Base-by-base conservation (phyloP, 352 stramenopile species). In the Pythium monospermum region DNA sequence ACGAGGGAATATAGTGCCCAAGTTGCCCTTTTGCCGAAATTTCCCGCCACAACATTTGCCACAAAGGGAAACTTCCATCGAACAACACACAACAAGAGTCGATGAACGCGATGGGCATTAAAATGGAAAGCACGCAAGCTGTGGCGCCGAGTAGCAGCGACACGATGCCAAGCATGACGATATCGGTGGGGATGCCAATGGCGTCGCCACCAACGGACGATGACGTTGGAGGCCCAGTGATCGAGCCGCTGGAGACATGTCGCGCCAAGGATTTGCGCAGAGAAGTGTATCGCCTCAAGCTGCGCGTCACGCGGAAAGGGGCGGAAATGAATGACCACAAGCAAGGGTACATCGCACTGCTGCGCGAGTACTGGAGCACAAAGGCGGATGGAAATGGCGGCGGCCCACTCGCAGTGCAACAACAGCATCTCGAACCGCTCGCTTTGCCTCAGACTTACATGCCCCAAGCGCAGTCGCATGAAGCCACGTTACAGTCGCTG, bases 211-310 rank as follows among this genome's bases (percentile, higher is more conserved):
- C 26, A 11, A 11, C 30, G 13, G 53, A 49, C 19, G 42, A 26
- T 4, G 37, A 27, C 10, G 21, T 16, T 13, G 22, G 10, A 10
- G 16, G n/a, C 19, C 38, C 33, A 8, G 15, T 79, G 40, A 25
- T 45, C 1, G 69, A 79, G 23, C 69, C 66, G 15, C 43, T 76
- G 22, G 66, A 79, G 42, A 54, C 54, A 21, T 68, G 60, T 36
- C 30, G 26, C 7, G 26, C 57, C 27, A 79, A 72, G 43, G 59
- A 62, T 39, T 21, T 79, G 57, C 64, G 66, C 13, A 47, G 39
- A 15, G 69, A 79, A 26, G 63, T 70, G 18, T 65, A 58, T 22
- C 69, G 64, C 1, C 49, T 73, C 35, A 71, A 73, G 33, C 52
- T 79, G 21, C 54, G 50, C 25, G 38, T 79, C 26, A 55, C 57